Evolutionary conservation across 441 rosid genomes (phyloP).

Genomic region (Euphorbia celastroides): DNA sequence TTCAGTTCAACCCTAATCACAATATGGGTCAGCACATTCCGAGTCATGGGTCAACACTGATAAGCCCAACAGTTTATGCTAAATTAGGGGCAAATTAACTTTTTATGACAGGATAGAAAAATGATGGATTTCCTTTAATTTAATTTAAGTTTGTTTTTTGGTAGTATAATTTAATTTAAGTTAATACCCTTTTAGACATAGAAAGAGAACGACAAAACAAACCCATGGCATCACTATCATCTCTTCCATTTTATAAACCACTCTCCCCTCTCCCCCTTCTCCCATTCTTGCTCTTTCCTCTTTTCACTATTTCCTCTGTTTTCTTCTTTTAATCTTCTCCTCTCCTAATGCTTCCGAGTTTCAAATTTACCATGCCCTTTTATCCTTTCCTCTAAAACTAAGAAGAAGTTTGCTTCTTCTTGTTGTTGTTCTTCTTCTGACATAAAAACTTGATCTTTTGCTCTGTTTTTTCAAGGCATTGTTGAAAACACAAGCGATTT

Average conservation of each 20-base stretch:
- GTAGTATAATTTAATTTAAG: background rate
- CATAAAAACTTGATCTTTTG: background rate
- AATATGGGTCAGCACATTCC: too few relatives aligned
- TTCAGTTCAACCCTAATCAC: too few relatives aligned
- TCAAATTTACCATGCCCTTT: background rate
- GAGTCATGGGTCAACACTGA: too few relatives aligned
- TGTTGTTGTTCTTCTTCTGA: too few relatives aligned
- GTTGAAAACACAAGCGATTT: background rate
- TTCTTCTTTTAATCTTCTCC: conserved; percentile 21
- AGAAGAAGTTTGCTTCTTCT: background rate
- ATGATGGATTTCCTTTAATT: too few relatives aligned
- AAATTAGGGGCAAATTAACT: too few relatives aligned
- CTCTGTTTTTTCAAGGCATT: conserved; percentile 8
- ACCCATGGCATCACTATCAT: background rate
- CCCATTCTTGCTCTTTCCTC: conserved; percentile 5
- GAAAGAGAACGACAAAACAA: background rate
- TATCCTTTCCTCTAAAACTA: background rate
- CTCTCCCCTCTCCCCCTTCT: conserved; percentile 3
- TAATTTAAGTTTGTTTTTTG: too few relatives aligned
- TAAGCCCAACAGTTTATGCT: too few relatives aligned
- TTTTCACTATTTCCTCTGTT: conserved; percentile 18
- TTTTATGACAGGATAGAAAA: too few relatives aligned
- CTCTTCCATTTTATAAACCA: conserved; percentile 16
- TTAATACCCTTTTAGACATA: background rate
- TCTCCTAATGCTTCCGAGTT: background rate